phyloP scores from a whole-genome alignment of 257 asterid species.

The Primulina tabacum region DNA sequence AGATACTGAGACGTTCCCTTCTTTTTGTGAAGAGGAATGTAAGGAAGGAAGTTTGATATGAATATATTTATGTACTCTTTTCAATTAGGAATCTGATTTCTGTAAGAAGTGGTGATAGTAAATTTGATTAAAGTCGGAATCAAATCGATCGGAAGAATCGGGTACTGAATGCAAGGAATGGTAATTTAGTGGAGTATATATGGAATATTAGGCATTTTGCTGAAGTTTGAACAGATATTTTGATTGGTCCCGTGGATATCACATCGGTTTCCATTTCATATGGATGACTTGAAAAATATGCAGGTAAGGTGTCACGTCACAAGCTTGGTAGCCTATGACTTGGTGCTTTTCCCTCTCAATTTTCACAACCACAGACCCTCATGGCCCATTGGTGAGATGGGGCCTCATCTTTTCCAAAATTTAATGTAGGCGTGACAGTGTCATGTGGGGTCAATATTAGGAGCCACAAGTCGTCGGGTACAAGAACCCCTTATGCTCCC shows the following conservation, averaged over 20 bases:
- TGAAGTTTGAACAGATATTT: background rate
- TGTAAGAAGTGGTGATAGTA: too few relatives aligned
- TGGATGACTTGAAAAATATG: background rate
- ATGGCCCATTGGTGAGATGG: background rate
- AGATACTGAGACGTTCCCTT: slow-evolving; percentile 23
- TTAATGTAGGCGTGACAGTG: background rate
- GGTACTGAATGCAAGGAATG: background rate
- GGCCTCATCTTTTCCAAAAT: background rate
- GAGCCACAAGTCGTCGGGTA: background rate
- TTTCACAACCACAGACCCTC: background rate
- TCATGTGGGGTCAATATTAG: background rate
- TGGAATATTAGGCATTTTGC: background rate
- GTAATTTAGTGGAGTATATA: background rate
- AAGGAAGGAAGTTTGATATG: slow-evolving; percentile 9
- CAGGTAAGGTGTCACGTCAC: background rate
- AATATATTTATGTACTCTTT: background rate
- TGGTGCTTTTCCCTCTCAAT: background rate
- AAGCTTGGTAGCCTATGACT: background rate
- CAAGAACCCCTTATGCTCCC: too few relatives aligned
- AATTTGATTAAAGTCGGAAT: background rate
- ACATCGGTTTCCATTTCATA: background rate
- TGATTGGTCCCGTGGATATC: background rate
- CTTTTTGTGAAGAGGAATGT: slow-evolving; percentile 9
- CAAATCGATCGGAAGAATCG: background rate
- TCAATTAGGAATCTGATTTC: background rate